Base-by-base conservation (phyloP, 176 grass and related monocot species). In the Oryza officinalis region DNA sequence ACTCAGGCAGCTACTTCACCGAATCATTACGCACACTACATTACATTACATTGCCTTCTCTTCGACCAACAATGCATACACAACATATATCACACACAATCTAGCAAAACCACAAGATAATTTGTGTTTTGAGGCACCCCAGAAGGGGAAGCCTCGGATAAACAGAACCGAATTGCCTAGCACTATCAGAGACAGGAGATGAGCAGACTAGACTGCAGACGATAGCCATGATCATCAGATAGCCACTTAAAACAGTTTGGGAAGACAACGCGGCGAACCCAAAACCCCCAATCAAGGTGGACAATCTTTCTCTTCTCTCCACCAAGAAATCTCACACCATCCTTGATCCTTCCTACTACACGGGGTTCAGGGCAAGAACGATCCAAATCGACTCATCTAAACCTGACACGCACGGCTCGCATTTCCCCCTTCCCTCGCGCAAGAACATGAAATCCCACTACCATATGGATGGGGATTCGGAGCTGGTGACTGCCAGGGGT, bases 381-480 rank as follows among this genome's bases (percentile, higher is more conserved):
- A 40, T 5, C 45, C 66, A 3, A 50, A 5, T 49, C n/a, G 13
- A n/a, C 13, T 66, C 30, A 52, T 69, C 72, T 28, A 71, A 52
- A 26, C 15, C 15, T 38, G 27, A 47, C 26, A 10, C 8, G 27
- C 13, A 15, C 4, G 15, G 67, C 7, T 30, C 66, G 5, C 43
- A 11, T n/a, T 32, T 27, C 37, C 15, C 22, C 47, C 25, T 25
- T 22, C 72, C 14, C 22, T 49, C 15, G 11, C 12, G 38, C 41
- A 6, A 33, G 67, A 68, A 50, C 6, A 10, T 13, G 47, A 81
- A 76, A 70, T 13, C 17, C 6, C 32, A 23, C 9, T 13, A 7
- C 4, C 32, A 68, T 22, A 68, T 22, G 37, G 31, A 69, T 22
- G 27, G 68, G 22, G 67, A 84, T 77, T 79, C 65, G 50, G 76